Percentiles rank a stretch among this genome's conserved stretches.
Evolutionary conservation across 768 basidiomycete species (phyloP).

Genomic region (Suillus tomentosus): DNA sequence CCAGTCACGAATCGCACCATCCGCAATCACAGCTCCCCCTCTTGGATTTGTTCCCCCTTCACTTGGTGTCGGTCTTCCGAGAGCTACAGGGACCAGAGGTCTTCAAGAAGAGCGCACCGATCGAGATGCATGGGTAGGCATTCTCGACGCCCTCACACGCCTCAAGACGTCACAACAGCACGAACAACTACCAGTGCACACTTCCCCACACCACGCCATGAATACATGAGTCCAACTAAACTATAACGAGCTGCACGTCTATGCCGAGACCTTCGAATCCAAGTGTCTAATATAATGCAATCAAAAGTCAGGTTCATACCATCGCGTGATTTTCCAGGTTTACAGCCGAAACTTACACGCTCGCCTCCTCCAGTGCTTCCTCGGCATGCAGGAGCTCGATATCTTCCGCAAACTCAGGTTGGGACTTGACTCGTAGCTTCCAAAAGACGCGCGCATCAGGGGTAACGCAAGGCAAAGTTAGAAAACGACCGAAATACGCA

Average conservation of each 20-base stretch:
- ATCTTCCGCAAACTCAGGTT: conserved; percentile 33
- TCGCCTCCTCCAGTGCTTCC: conserved; percentile 54
- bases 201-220: neutral
- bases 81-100: conserved; percentile 46
- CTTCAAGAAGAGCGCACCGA: conserved; percentile 79
- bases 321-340: conserved; percentile 5
- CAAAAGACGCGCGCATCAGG: conserved; percentile 13
- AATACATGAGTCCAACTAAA: conserved; percentile 6
- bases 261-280: conserved; percentile 6
- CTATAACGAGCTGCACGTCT: neutral
- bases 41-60: conserved; percentile 75
- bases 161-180: conserved; percentile 51
- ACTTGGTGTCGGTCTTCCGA: conserved; percentile 74
- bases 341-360: conserved; percentile 35
- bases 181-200: conserved; percentile 17
- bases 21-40: conserved; percentile 82
- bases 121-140: conserved; percentile 76
- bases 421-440: conserved; percentile 31
- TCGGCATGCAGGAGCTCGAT: conserved; percentile 58
- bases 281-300: conserved; percentile 8
- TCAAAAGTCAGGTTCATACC: conserved; percentile 14
- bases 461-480: conserved; percentile 17
- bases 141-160: conserved; percentile 65
- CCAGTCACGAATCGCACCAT: conserved; percentile 80
- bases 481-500: conserved; percentile 44